Evolutionary conservation across 2,329 filamentous ascomycete species (phyloP).

Genomic region (Akanthomyces muscarius): DNA sequence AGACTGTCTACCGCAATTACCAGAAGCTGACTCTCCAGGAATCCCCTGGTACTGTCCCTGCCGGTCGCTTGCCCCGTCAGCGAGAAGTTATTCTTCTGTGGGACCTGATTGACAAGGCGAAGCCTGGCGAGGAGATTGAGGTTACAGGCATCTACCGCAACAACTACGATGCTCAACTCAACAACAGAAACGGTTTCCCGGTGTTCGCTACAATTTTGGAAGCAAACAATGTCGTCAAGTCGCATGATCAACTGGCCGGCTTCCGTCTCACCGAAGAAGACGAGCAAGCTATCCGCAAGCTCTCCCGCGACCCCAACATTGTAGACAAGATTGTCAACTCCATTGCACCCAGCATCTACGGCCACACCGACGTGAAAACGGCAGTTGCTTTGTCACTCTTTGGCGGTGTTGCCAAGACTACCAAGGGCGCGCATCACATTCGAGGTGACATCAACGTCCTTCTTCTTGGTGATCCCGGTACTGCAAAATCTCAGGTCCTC

Average conservation of each 20-base stretch:
- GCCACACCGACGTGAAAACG: constrained; percentile 95
- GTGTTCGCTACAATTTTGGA: constrained; percentile 97
- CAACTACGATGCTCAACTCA: constrained; percentile 95
- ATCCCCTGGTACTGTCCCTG: constrained; percentile 92
- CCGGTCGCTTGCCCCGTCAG: constrained; percentile 87
- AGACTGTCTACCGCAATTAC: constrained; percentile 98
- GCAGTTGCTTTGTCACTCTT: constrained; percentile 92
- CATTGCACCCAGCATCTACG: constrained; percentile 96
- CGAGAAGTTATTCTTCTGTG: constrained; percentile 93
- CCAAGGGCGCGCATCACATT: constrained; percentile 84
- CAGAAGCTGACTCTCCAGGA: constrained; percentile 97
- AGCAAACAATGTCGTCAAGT: constrained; percentile 95
- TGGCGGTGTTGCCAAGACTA: constrained; percentile 86
- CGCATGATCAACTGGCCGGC: constrained; percentile 93
- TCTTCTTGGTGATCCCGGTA: constrained; percentile 93
- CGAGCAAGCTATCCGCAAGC: constrained; percentile 79
- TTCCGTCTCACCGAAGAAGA: constrained; percentile 95
- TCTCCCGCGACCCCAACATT: constrained; percentile 87
- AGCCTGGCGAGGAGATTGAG: constrained; percentile 96
- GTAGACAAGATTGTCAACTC: constrained; percentile 90
- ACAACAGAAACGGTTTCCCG: constrained; percentile 97
- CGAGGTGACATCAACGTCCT: constrained; percentile 98
- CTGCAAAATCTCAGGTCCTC: constrained; percentile 93
- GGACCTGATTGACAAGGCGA: constrained; percentile 94
- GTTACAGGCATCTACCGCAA: constrained; percentile 96